phyloP scores from a whole-genome alignment of 2,329 filamentous ascomycete species.

The Orbilia quercus region DNA sequence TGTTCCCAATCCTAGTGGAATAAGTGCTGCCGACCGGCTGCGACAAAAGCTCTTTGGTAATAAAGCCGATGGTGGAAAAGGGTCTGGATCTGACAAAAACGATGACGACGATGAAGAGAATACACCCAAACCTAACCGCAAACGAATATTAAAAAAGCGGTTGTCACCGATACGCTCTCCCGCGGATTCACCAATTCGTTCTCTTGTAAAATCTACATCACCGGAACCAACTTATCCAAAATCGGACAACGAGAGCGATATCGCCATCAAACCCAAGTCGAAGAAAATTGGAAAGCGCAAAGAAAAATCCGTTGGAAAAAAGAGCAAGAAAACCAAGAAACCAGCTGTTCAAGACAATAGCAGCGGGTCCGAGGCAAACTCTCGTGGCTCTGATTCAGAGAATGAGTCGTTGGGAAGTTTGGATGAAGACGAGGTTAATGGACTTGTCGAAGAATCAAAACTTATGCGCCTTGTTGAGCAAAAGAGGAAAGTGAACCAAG shows the following conservation, averaged over 20 bases:
- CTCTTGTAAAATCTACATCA: constrained; percentile 61
- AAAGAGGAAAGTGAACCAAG: constrained; percentile 77
- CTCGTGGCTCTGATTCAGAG: constrained; percentile 28
- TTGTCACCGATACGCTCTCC: constrained; percentile 42
- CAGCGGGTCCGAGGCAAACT: constrained; percentile 35
- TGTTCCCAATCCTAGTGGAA: constrained; percentile 9
- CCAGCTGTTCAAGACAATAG: constrained; percentile 59
- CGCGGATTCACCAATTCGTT: constrained; percentile 58
- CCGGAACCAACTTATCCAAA: constrained; percentile 59
- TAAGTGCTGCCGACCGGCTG: constrained; percentile 38
- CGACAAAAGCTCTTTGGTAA: constrained; percentile 22
- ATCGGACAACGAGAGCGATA: constrained; percentile 35
- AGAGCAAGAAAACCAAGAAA: constrained; percentile 65
- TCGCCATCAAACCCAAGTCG: constrained; percentile 27
- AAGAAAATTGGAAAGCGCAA: constrained; percentile 61
- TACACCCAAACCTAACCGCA: constrained; percentile 64
- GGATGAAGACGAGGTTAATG: constrained; percentile 58
- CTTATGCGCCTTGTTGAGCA: constrained; percentile 78
- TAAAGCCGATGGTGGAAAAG: constrained; percentile 1
- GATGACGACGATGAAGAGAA: constrained; percentile 65
- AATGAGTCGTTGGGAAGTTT: constrained; percentile 32
- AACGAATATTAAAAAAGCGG: constrained; percentile 61
- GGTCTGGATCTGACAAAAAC: constrained; percentile 18
- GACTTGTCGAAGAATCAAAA: constrained; percentile 67
- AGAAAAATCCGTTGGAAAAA: constrained; percentile 59